Conservation (phyloP, 371 early-diverging fungal species). For the Mortierella sp. region DNA sequence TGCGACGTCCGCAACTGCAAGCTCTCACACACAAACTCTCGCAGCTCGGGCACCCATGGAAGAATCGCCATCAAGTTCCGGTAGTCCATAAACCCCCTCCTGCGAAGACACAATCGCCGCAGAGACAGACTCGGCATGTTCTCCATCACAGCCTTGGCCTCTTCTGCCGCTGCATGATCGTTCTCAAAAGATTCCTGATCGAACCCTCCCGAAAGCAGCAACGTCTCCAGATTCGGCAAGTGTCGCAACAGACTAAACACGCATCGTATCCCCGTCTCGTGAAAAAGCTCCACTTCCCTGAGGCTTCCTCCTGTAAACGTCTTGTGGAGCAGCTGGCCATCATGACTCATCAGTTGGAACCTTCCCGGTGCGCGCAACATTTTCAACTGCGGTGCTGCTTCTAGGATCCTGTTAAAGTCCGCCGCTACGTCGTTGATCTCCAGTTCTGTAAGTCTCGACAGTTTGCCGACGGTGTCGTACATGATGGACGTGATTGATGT, state of each 20-base stretch:
- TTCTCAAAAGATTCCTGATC: neutral
- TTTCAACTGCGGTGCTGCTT: neutral
- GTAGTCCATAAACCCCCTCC: neutral
- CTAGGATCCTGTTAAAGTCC: neutral
- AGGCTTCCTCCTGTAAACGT: neutral
- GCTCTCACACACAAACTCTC: neutral
- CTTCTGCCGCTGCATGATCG: neutral
- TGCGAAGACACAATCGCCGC: neutral
- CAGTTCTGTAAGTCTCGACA: neutral
- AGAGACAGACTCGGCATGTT: neutral
- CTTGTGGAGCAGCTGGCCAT: neutral
- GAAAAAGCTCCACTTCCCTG: neutral
- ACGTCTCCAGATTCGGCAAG: slow-evolving; percentile 9
- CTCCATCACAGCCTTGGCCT: neutral
- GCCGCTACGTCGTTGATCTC: neutral
- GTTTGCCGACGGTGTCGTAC: neutral
- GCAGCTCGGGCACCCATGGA: neutral
- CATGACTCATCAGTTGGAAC: neutral
- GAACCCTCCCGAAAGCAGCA: neutral
- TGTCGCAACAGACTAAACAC: neutral
- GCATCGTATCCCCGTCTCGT: neutral
- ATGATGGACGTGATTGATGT: neutral
- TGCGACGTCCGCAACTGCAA: neutral
- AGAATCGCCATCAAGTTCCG: neutral
- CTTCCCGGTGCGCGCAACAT: neutral